Evolutionary conservation across 352 stramenopile genomes (phyloP), one percentile per base, ranked within the genome.

Genomic region (Halophytophthora batemanensis): DNA sequence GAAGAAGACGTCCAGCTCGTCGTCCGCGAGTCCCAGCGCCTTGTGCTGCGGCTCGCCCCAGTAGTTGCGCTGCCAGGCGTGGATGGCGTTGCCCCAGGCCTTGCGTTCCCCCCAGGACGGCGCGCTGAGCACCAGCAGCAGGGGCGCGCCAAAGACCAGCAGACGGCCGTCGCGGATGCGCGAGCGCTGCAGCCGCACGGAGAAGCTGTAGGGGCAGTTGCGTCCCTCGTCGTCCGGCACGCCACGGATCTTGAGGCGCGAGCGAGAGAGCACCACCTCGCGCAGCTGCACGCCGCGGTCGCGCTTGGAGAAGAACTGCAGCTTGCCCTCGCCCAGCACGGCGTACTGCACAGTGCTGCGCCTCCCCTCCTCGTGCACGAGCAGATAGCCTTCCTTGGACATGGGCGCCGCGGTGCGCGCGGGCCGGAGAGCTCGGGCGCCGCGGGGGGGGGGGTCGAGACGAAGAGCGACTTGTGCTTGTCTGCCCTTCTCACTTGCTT

Each of bases 41-140:
- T 61, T 63, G 61, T 90, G 78, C 44, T 87, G 70, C 6, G 84
- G 84, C 31, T 95, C 84, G 31, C 79, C 70, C 84, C 84, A 93
- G 61, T 93, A 95, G 54, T 87, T 86, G 22, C 84, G 78, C 55
- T 95, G 84, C 84, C 84, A 95, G 17, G 76, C 78, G 52, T 91
- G 77, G 56, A 95, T 92, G 18, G 78, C 75, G 46, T 93, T 95
- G n/a, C 82, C 84, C 84, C 84, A 95, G 6, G 74, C 69, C 51
- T 90, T 89, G 44, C 84, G 82, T 52, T 95, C 84, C 2, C 66
- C 67, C 71, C 77, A 90, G 29, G 76, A 85, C 18, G 84, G 77
- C 7, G 82, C 82, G 21, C 69, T 89, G 19, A 92, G 64, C 7
- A 93, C 41, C 33, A 91, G 60, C 39, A 77, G 41, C 22, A 69